Conservation (phyloP, 176 grass and related monocot species). For the Triticum dicoccoides region DNA sequence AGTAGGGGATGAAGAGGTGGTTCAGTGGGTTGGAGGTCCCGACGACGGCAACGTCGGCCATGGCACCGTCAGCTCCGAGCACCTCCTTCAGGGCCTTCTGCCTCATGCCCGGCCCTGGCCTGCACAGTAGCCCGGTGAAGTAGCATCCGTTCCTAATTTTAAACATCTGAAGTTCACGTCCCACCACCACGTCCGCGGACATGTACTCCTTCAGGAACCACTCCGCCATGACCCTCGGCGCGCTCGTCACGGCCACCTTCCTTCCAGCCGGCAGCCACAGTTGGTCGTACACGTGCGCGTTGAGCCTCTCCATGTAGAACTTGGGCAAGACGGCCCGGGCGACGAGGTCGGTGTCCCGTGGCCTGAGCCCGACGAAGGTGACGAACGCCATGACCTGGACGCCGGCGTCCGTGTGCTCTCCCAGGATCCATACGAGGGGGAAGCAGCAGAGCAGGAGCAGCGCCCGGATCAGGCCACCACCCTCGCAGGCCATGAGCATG, state of each 20-base stretch:
- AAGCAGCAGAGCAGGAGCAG: slow-evolving; percentile 52
- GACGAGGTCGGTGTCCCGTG: slow-evolving; percentile 50
- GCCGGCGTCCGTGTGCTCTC: slow-evolving; percentile 20
- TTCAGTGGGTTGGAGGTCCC: slow-evolving; percentile 24
- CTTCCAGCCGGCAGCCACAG: slow-evolving; percentile 35
- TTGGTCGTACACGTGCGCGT: slow-evolving; percentile 44
- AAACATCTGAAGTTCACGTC: slow-evolving; percentile 51
- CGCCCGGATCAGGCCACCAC: slow-evolving; percentile 60
- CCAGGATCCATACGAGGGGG: slow-evolving; percentile 53
- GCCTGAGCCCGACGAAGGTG: slow-evolving; percentile 61
- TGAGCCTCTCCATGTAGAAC: slow-evolving; percentile 69
- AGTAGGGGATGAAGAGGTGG: slow-evolving; percentile 38
- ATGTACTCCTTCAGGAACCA: slow-evolving; percentile 77
- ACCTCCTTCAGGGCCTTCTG: slow-evolving; percentile 21
- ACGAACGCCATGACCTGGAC: slow-evolving; percentile 61
- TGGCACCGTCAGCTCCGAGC: slow-evolving; percentile 7
- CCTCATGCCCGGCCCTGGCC: neutral
- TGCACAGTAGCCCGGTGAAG: slow-evolving; percentile 63
- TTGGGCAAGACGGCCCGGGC: slow-evolving; percentile 71
- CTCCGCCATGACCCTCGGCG: slow-evolving; percentile 66
- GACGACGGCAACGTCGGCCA: slow-evolving; percentile 58
- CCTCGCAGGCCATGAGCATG: slow-evolving; percentile 95
- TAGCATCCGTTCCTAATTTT: slow-evolving; percentile 25
- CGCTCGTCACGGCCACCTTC: slow-evolving; percentile 51
- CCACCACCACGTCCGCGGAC: slow-evolving; percentile 51